Evolutionary conservation across 2,329 filamentous ascomycete species (phyloP).

Genomic region (Daldinia sp.): DNA sequence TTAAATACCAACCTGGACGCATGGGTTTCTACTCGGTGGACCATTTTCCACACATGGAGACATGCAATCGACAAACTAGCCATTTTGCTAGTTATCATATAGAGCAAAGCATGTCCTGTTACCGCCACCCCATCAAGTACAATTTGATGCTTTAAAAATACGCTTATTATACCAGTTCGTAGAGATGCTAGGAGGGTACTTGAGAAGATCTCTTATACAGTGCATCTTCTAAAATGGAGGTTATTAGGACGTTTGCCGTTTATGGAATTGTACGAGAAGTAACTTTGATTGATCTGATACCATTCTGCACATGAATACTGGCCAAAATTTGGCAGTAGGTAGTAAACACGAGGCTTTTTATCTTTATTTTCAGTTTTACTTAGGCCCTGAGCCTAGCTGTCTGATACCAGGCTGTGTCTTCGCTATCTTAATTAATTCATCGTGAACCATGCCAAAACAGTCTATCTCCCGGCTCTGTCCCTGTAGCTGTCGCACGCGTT

Average conservation of each 20-base stretch:
- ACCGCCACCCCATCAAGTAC: background rate
- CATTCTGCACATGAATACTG: conserved; percentile 3
- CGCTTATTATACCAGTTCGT: background rate
- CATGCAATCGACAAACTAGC: background rate
- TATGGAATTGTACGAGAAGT: background rate
- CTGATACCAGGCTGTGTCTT: conserved; percentile 17
- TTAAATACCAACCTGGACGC: background rate
- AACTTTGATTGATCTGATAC: conserved; percentile 8
- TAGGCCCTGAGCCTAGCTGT: conserved; percentile 11
- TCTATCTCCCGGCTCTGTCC: conserved; percentile 44
- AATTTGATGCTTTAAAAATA: background rate
- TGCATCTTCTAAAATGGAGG: background rate
- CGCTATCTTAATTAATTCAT: conserved; percentile 31
- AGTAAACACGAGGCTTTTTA: conserved; percentile 4
- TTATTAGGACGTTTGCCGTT: background rate
- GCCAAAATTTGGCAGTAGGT: background rate
- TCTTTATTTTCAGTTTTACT: too few relatives aligned
- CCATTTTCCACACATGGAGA: background rate
- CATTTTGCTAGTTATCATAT: background rate
- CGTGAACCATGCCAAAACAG: conserved; percentile 45
- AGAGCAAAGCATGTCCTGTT: background rate
- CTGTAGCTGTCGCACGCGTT: conserved; percentile 40
- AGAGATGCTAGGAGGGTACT: background rate
- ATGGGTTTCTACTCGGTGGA: too few relatives aligned
- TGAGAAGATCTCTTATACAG: background rate